Conservation (phyloP, 148 eudicot species). For the Spergularia bocconei region DNA sequence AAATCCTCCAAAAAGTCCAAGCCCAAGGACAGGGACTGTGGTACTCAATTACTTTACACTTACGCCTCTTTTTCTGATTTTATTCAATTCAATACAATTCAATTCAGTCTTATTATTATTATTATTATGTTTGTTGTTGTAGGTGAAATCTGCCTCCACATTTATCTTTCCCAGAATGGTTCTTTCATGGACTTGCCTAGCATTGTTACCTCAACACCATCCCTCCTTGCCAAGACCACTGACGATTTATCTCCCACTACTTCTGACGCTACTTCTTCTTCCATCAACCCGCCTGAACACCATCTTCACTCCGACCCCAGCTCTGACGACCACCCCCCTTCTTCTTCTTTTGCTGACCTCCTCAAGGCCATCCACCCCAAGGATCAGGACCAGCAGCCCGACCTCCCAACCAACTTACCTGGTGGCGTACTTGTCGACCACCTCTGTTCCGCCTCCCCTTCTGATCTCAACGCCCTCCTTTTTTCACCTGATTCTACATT, state of each 20-base stretch:
- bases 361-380: conserved; percentile 49
- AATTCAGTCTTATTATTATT: neutral
- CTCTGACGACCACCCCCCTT: conserved; percentile 39
- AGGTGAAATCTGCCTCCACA: conserved; percentile 89
- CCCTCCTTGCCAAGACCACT: conserved; percentile 24
- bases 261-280: conserved; percentile 35
- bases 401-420: conserved; percentile 62
- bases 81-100: no score
- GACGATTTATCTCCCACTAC: conserved; percentile 49
- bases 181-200: conserved; percentile 36
- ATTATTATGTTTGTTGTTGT: conserved; percentile 7
- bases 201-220: neutral
- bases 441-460: conserved; percentile 47
- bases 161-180: conserved; percentile 70
- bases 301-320: conserved; percentile 29
- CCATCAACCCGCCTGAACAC: conserved; percentile 46
- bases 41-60: conserved; percentile 1
- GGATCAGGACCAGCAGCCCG: conserved; percentile 39
- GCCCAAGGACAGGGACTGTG: conserved; percentile 54
- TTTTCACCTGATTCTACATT: conserved; percentile 78
- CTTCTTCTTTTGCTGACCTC: conserved; percentile 59
- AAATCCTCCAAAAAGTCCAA: conserved; percentile 60
- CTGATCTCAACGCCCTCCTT: conserved; percentile 58
- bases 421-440: conserved; percentile 75
- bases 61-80: no score